Evolutionary conservation across 1,284 basidiomycete species (phyloP).

Genomic region (Cryptococcus floricola): DNA sequence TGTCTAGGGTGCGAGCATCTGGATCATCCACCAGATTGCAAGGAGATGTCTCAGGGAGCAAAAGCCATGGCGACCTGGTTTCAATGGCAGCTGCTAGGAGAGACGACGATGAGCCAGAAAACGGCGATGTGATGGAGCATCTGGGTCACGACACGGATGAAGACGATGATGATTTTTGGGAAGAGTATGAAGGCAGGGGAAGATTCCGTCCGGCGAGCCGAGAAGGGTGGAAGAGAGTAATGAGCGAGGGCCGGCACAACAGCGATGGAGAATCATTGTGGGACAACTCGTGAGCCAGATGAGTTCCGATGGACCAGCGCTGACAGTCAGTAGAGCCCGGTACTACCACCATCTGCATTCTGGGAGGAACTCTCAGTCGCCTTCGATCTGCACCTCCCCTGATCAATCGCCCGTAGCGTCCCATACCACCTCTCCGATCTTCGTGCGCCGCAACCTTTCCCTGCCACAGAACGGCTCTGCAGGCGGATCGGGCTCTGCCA

Average conservation of each 20-base stretch:
- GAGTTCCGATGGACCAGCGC: neutral
- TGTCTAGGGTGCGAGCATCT: constrained; percentile 33
- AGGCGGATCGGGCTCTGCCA: constrained; percentile 14
- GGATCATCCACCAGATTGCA: constrained; percentile 18
- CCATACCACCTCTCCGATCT: constrained; percentile 15
- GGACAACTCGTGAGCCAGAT: constrained; percentile 42
- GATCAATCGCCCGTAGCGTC: constrained; percentile 24
- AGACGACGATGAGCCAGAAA: constrained; percentile 8
- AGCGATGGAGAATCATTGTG: constrained; percentile 24
- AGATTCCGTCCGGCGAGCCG: constrained; percentile 4
- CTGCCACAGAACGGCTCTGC: constrained; percentile 20
- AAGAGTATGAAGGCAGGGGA: constrained; percentile 2
- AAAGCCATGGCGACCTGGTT: constrained; percentile 37
- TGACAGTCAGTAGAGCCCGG: constrained; percentile 32
- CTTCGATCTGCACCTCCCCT: constrained; percentile 35
- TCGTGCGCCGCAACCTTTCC: constrained; percentile 18
- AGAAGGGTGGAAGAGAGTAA: constrained; percentile 22
- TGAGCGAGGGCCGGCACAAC: constrained; percentile 30
- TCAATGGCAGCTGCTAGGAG: constrained; percentile 8
- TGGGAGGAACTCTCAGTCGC: constrained; percentile 23
- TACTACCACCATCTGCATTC: constrained; percentile 45
- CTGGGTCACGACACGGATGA: constrained; percentile 10
- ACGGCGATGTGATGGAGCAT: constrained; percentile 3
- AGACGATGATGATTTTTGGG: neutral
- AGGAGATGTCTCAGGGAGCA: constrained; percentile 22